Base-by-base conservation (phyloP, 108 stramenopile genomes). In the Cyclotella sp. region DNA sequence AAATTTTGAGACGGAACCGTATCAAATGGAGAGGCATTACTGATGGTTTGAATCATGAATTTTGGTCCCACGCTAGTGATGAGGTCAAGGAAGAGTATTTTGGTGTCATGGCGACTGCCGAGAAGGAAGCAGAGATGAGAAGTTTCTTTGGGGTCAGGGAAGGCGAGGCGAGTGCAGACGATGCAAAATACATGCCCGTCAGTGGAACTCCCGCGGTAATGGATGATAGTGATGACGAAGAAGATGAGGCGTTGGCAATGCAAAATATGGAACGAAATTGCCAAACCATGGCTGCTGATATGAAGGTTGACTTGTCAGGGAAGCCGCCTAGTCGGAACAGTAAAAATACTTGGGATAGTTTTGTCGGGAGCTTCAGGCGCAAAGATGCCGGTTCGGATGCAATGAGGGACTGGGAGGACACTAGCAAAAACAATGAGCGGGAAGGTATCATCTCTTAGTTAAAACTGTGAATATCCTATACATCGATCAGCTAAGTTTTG, bases 11-110 rank as follows among this genome's bases (percentile, higher is more conserved):
- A 45, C 51, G 85, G 21, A 82, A 83, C 64, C 61, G 85, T 10
- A 86, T 83, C 63, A 86, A 72, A 43, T 86, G 85, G 85, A 63
- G 51, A 34, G 63, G 73, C 14, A 71, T 82, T 15, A 83, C 85
- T 13, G 71, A 79, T 61, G 78, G 77, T 43, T 53, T 86, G 15
- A 86, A 86, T 76, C 76, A 75, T 60, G 82, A 83, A 42, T 86
- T 86, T 72, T 85, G 84, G 84, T 39, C 59, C 1, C 55, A 65
- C 28, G 53, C 75, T 0, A 69, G 53, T 65, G 77, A 78, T n/a
- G 82, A 73, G 15, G 49, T 79, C 3, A 83, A 78, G 64, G 82
- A 79, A 30, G 64, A 78, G 30, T 74, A 68, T 53, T 83, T 83
- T 46, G 83, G 83, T 21, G 45, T 66, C 19, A 81, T 71, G 75